phyloP scores from a whole-genome alignment of 202 grass and related monocot genomes.

The Alloteropsis angusta region DNA sequence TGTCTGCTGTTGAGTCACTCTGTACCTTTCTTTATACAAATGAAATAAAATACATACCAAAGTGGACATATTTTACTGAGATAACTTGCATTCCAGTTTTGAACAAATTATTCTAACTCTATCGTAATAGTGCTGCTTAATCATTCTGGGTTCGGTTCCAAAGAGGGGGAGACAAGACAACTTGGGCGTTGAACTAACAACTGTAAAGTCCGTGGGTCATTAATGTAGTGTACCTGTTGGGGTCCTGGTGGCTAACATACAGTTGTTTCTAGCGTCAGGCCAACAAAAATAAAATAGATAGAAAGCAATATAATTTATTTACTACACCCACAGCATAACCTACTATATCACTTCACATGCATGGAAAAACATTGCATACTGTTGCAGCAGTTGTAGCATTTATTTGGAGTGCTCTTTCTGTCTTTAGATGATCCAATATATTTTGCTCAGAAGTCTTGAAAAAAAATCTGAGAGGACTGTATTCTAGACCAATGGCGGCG shows the following conservation, averaged over 20 bases:
- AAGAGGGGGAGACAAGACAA: conserved; percentile 37
- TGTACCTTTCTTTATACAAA: not conserved
- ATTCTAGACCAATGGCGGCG: conserved; percentile 37
- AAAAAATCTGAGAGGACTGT: conserved; percentile 3
- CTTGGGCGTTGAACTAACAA: conserved; percentile 54
- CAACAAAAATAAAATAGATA: not conserved
- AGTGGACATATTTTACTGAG: not conserved
- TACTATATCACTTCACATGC: conserved; percentile 25
- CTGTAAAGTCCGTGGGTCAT: conserved; percentile 58
- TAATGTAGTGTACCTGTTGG: conserved; percentile 42
- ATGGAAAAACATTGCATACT: conserved; percentile 22
- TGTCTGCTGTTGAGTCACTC: not conserved
- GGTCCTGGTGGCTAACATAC: conserved; percentile 13
- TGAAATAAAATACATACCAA: not conserved
- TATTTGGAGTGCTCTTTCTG: conserved; percentile 8
- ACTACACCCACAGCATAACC: conserved; percentile 16
- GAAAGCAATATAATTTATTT: conserved; percentile 28
- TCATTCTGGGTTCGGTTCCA: conserved; percentile 30
- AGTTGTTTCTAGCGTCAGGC: conserved; percentile 5
- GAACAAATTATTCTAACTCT: conserved; percentile 3
- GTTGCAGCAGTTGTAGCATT: not conserved
- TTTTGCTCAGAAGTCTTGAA: conserved; percentile 16
- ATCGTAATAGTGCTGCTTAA: conserved; percentile 14
- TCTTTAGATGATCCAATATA: not conserved
- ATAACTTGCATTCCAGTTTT: not conserved